A percentile compares a stretch with the other conserved stretches of the same genome.
Conservation (phyloP, 306 rosid genomes). For the Macrotyloma uniflorum region DNA sequence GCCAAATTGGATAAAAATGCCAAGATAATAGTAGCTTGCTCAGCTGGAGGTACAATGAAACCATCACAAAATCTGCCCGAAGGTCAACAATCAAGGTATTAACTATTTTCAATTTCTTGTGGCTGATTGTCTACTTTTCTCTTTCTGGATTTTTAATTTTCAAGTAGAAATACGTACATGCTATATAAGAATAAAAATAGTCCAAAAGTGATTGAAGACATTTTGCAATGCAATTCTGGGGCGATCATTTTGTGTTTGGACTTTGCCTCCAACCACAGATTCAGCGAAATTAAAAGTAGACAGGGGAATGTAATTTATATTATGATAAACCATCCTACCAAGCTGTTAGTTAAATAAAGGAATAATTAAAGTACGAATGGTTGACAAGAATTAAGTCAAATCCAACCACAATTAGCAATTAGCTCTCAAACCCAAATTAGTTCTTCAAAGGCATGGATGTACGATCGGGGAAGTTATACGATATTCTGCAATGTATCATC, state of each 20-base stretch:
- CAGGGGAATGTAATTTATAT: not conserved
- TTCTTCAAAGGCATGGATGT: conserved; percentile 11
- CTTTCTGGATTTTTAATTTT: conserved; percentile 15
- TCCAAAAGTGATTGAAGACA: conserved; percentile 8
- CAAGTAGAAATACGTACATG: not conserved
- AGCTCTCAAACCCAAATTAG: conserved; percentile 3
- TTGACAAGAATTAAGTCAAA: not conserved
- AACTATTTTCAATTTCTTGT: not conserved
- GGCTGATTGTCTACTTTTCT: not conserved
- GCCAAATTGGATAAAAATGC: conserved; percentile 71
- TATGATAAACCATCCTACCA: conserved; percentile 1
- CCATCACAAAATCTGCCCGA: conserved; percentile 95
- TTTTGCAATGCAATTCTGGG: conserved; percentile 7
- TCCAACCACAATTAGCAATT: not conserved
- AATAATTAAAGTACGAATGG: not conserved
- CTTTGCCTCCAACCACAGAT: not conserved
- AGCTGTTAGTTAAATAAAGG: conserved; percentile 6
- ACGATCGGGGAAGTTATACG: not conserved
- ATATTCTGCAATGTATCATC: conserved; percentile 12
- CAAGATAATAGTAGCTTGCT: conserved; percentile 89
- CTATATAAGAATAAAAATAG: not conserved
- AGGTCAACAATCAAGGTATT: conserved; percentile 95
- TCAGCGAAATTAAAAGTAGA: not conserved
- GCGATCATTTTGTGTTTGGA: conserved; percentile 11
- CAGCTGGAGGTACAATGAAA: conserved; percentile 90